phyloP scores from a whole-genome alignment of 345 rosid species.

The Gossypium bickii region DNA sequence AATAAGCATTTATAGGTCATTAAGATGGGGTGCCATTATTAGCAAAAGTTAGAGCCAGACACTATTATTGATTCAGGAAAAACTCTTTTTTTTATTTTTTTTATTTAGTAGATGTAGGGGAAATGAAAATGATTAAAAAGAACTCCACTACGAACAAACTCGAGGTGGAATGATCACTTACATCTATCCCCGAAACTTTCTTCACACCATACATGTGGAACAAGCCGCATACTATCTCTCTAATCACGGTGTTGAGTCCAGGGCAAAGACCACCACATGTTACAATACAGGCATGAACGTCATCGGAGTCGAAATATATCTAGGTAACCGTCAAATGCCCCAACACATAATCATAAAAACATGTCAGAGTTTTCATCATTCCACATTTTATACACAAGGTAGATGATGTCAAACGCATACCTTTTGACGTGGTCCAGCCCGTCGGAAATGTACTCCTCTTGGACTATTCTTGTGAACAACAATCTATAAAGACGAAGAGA shows the following conservation, averaged over 20 bases:
- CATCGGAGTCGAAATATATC: conserved; percentile 69
- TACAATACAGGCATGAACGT: conserved; percentile 77
- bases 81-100: not conserved
- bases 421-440: conserved; percentile 92
- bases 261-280: conserved; percentile 91
- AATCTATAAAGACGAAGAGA: conserved; percentile 33
- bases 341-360: not conserved
- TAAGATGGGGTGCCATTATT: not conserved
- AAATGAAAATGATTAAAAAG: not conserved
- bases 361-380: not conserved
- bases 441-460: conserved; percentile 78
- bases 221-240: conserved; percentile 73
- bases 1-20: not conserved
- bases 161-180: conserved; percentile 25
- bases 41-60: not conserved
- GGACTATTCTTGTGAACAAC: conserved; percentile 72
- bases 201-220: conserved; percentile 76
- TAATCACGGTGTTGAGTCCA: conserved; percentile 75
- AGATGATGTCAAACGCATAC: conserved; percentile 22
- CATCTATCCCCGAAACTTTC: conserved; percentile 71
- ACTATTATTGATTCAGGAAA: not conserved
- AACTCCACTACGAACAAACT: not conserved
- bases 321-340: conserved; percentile 18
- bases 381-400: not conserved
- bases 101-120: not conserved